A percentile compares a stretch with the other conserved stretches of the same genome.
Evolutionary conservation across 2,329 filamentous ascomycete species (phyloP).

Genomic region (Colletotrichum lentis): DNA sequence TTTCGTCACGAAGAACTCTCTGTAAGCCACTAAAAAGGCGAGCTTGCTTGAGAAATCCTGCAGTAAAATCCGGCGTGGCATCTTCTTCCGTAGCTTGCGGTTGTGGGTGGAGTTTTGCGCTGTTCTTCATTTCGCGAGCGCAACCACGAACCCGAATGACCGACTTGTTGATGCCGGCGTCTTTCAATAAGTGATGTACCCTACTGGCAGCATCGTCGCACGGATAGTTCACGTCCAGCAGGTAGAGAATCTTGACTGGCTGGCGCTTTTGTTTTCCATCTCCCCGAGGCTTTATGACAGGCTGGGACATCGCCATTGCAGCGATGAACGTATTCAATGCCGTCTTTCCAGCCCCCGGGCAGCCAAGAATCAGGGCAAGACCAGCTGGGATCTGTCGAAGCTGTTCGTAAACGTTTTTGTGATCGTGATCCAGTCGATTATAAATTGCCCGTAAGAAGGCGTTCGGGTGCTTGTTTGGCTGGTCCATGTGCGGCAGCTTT

Average conservation of each 20-base stretch:
- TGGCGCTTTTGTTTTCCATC: slow-evolving; percentile 22
- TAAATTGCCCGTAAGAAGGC: slow-evolving; percentile 5
- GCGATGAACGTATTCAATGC: slow-evolving; percentile 56
- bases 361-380: slow-evolving; percentile 55
- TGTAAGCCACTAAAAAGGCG: neutral
- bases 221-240: slow-evolving; percentile 59
- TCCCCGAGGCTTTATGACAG: neutral
- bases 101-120: slow-evolving; percentile 22
- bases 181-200: slow-evolving; percentile 50
- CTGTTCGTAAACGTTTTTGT: slow-evolving; percentile 48
- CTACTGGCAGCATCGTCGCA: slow-evolving; percentile 56
- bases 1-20: neutral
- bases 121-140: slow-evolving; percentile 32
- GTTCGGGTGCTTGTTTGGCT: slow-evolving; percentile 12
- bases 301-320: slow-evolving; percentile 44
- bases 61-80: slow-evolving; percentile 16
- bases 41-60: slow-evolving; percentile 29
- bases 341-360: slow-evolving; percentile 58
- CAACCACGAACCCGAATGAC: slow-evolving; percentile 34
- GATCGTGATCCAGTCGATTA: slow-evolving; percentile 49
- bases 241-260: slow-evolving; percentile 50
- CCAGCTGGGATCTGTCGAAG: slow-evolving; percentile 52
- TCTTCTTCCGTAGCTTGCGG: slow-evolving; percentile 35
- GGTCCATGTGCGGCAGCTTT: slow-evolving; percentile 32
- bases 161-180: slow-evolving; percentile 46